Evolutionary conservation across 2,329 filamentous ascomycete genomes (phyloP).

Genomic region (Stromatinia cepivora): DNA sequence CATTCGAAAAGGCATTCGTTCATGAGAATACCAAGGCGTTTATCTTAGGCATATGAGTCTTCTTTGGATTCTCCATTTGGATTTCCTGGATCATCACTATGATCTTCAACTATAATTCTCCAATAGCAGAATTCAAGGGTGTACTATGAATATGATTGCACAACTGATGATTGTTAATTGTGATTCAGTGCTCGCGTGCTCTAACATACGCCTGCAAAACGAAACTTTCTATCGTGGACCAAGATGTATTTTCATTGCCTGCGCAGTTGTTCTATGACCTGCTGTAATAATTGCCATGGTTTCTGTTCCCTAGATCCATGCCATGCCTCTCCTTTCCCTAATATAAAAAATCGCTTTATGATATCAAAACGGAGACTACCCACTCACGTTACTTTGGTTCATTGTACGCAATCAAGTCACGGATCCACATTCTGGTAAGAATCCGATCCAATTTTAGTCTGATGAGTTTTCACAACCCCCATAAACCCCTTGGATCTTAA

Average conservation of each 20-base stretch:
- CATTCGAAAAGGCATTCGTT: neutral
- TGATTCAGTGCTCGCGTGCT: neutral
- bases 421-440: slow-evolving; percentile 1
- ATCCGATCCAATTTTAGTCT: neutral
- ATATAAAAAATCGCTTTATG: neutral
- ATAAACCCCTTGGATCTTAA: neutral
- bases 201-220: neutral
- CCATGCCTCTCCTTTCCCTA: neutral
- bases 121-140: neutral
- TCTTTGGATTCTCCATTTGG: slow-evolving; percentile 9
- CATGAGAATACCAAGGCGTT: slow-evolving; percentile 19
- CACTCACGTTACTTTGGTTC: neutral
- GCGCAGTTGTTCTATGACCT: neutral
- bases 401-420: neutral
- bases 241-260: neutral
- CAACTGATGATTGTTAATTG: neutral
- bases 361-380: neutral
- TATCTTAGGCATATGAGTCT: slow-evolving; percentile 3
- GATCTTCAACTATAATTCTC: neutral
- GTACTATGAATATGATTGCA: neutral
- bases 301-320: neutral
- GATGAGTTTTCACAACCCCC: neutral
- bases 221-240: neutral
- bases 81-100: neutral
- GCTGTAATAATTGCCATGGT: neutral